Evolutionary conservation across 2,329 filamentous ascomycete species (phyloP).

Genomic region (Pleurostoma richardsiae): DNA sequence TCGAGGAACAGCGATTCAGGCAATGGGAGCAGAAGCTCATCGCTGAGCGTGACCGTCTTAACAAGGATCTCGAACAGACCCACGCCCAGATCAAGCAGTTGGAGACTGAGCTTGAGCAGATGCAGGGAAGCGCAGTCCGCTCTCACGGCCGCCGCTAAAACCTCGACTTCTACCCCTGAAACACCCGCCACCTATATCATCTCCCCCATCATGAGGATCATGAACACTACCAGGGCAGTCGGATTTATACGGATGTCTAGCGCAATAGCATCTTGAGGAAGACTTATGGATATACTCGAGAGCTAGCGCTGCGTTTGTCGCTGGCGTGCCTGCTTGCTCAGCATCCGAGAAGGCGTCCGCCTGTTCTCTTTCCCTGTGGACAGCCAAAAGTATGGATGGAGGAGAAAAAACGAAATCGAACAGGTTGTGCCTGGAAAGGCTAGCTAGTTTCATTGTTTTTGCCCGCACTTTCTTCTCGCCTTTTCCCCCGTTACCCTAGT

Average conservation of each 20-base stretch:
- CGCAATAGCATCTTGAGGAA: neutral
- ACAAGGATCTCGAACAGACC: slow-evolving; percentile 98
- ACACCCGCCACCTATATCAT: neutral
- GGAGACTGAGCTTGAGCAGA: slow-evolving; percentile 85
- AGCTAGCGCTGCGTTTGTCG: slow-evolving; percentile 1
- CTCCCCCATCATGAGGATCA: neutral
- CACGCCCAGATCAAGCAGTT: slow-evolving; percentile 91
- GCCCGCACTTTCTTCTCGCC: slow-evolving; percentile 24
- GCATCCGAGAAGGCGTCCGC: slow-evolving; percentile 1
- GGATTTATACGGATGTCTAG: neutral
- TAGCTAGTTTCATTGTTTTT: slow-evolving; percentile 26
- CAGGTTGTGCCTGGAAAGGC: neutral
- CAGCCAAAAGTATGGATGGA: neutral
- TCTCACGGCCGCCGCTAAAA: slow-evolving; percentile 84
- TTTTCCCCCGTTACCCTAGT: slow-evolving; percentile 31
- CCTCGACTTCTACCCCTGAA: neutral
- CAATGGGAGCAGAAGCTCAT: slow-evolving; percentile 99
- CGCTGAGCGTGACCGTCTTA: slow-evolving; percentile 94
- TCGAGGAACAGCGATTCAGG: slow-evolving; percentile 98
- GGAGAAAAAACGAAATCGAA: neutral
- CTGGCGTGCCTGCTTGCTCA: neutral
- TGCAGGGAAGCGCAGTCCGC: slow-evolving; percentile 87
- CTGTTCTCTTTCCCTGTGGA: slow-evolving; percentile 11
- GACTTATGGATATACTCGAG: slow-evolving; percentile 9
- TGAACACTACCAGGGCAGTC: neutral